Conservation (phyloP, 495 filamentous ascomycete species). For the Penicillium cosmopolitanum region DNA sequence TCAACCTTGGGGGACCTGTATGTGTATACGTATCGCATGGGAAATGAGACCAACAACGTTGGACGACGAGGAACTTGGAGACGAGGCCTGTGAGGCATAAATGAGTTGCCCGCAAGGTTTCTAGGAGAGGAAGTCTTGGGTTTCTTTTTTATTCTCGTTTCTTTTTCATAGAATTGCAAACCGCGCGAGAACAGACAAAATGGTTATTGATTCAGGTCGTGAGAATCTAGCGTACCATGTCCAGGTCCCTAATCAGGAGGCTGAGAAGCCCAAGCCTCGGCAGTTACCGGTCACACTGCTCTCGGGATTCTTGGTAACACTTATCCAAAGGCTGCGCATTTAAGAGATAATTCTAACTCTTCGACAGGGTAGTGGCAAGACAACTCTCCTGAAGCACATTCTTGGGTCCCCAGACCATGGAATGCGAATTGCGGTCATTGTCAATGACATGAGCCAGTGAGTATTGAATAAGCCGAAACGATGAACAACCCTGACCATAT, state of each 20-base stretch:
- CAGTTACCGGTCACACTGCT: conserved; percentile 51
- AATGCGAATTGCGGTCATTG: conserved; percentile 57
- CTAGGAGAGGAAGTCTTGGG: not conserved
- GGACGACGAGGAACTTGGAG: conserved; percentile 35
- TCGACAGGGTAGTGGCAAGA: conserved; percentile 57
- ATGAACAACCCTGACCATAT: not conserved
- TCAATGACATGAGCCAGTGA: conserved; percentile 60
- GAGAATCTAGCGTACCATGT: conserved; percentile 28
- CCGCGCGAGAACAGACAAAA: conserved; percentile 10
- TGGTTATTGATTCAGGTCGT: conserved; percentile 40
- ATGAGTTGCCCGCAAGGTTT: conserved; percentile 23
- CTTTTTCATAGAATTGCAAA: not conserved
- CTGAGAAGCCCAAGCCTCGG: conserved; percentile 13
- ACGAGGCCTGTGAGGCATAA: conserved; percentile 19
- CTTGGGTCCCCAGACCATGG: conserved; percentile 57
- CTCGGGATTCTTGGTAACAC: conserved; percentile 49
- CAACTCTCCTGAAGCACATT: conserved; percentile 60
- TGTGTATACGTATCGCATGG: conserved; percentile 10
- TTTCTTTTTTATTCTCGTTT: not conserved
- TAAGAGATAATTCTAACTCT: not conserved
- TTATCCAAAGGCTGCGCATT: not conserved
- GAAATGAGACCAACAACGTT: conserved; percentile 5
- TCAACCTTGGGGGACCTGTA: conserved; percentile 20
- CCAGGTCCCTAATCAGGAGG: conserved; percentile 8
- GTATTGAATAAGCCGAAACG: conserved; percentile 6